Evolutionary conservation across 2,329 filamentous ascomycete genomes (phyloP), one percentile per base, ranked within the genome.

Genomic region (Alternaria gansuensis): DNA sequence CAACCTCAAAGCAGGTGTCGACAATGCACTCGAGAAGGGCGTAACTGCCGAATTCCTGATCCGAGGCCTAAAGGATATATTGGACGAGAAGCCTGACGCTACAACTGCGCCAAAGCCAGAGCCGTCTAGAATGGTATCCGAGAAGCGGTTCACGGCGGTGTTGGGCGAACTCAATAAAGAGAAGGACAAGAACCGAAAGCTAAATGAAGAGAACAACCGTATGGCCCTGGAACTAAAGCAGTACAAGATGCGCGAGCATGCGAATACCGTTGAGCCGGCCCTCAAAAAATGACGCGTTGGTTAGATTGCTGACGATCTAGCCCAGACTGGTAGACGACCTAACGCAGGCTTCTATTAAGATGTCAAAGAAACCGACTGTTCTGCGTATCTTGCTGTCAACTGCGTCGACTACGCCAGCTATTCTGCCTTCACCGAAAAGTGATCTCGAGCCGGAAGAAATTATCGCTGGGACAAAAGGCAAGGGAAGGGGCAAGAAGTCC

Each of bases 161-260:
- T 45, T 45, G 33, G 62, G 61, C 0, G 63, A 65, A 51, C 62
- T 69, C 9, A 29, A 26, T 9, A 54, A 46, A 14, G 63, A 61
- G 28, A 59, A 61, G 5, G 54, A 53, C 29, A 66, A 55, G 56
- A 65, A 64, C 7, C 36, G 43, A 28, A 63, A 53, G 48, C 54
- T 71, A 39, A 71, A 69, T 21, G 60, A 63, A 36, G 69, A 70
- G 56, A 69, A 70, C 21, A 71, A 73, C n/a, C 26, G 44, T 1
- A 31, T 72, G 17, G 41, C 49, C 2, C 28, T 68, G 29, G 37
- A 50, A 11, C 37, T 71, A n/a, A 69, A 55, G 52, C 52, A 49
- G 24, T 43, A 65, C 55, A 51, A 64, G 43, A 57, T 51, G 31
- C 24, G 45, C 29, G 45, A 48, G 21, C n/a, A n/a, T 23, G 11